Evolutionary conservation across 78 protist species (phyloP), one percentile per base, ranked within the genome.

Genomic region (Paulinella micropora): DNA sequence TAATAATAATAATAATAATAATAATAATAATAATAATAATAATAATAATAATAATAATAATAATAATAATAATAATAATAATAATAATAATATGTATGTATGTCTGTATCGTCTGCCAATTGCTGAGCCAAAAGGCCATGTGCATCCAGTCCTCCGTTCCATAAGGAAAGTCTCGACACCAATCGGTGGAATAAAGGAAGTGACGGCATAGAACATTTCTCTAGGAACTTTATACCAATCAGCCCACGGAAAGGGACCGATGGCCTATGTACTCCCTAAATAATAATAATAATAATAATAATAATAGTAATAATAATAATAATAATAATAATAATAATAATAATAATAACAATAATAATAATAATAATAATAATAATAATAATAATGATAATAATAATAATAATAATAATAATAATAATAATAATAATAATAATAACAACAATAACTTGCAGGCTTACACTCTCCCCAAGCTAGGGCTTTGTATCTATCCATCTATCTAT

Each of bases 1-100:
- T 83, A 83, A 83, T 83, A 83, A 83, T 83, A 83, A 83, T 83
- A 83, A 83, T 83, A 83, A 83, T 83, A 83, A 83, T 83, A 83
- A 83, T 83, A 83, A 83, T 83, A 83, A 83, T 83, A 83, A 83
- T 83, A 83, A 83, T 83, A 83, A 83, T 83, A 83, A 83, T 83
- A 37, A 37, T 83, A 83, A 37, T 83, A 83, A 37, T 83, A 83
- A 37, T 83, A 83, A 83, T 83, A 83, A 83, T 83, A 83, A 83
- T 83, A 83, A 83, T 37, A 83, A 83, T 37, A 83, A 83, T 83
- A 83, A 83, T 64, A 83, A 83, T 64, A n/a, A n/a, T n/a, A n/a
- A n/a, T n/a, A n/a, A n/a, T n/a, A n/a, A n/a, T n/a, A n/a, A n/a
- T n/a, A n/a, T n/a, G n/a, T n/a, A n/a, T n/a, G n/a, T n/a, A n/a